phyloP scores from a whole-genome alignment of 2,329 filamentous ascomycete genomes.

The Verticillium isaacii region DNA sequence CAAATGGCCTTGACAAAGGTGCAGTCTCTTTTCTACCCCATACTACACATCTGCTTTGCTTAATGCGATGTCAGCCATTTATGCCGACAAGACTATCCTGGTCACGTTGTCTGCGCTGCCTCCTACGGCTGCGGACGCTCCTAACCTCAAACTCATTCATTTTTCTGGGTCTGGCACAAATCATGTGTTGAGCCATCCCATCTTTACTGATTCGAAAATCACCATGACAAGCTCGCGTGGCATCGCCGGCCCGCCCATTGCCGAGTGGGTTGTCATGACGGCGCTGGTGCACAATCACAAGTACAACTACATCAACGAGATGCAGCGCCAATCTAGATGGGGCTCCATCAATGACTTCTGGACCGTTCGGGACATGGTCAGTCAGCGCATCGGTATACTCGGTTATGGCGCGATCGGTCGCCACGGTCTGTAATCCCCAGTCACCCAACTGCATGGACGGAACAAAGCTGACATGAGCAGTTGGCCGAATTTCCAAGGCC shows the following conservation, averaged over 20 bases:
- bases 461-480: conserved; percentile 1
- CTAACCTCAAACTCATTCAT: not conserved
- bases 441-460: not conserved
- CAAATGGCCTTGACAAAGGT: not conserved
- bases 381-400: conserved; percentile 31
- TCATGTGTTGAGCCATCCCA: not conserved
- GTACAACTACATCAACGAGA: conserved; percentile 21
- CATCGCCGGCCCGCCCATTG: conserved; percentile 28
- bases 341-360: conserved; percentile 9
- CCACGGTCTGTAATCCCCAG: conserved; percentile 16
- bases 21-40: not conserved
- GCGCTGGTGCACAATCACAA: conserved; percentile 27
- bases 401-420: conserved; percentile 42
- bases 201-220: not conserved
- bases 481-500: conserved; percentile 44
- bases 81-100: not conserved
- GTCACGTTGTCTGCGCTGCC: conserved; percentile 1
- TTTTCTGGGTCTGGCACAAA: not conserved
- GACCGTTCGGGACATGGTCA: conserved; percentile 24
- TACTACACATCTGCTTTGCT: not conserved
- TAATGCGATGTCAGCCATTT: not conserved
- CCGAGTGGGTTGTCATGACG: conserved; percentile 34
- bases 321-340: conserved; percentile 24
- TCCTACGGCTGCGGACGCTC: not conserved
- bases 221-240: conserved; percentile 1